phyloP scores from a whole-genome alignment of 2,329 filamentous ascomycete genomes.

The Exophiala mesophila region DNA sequence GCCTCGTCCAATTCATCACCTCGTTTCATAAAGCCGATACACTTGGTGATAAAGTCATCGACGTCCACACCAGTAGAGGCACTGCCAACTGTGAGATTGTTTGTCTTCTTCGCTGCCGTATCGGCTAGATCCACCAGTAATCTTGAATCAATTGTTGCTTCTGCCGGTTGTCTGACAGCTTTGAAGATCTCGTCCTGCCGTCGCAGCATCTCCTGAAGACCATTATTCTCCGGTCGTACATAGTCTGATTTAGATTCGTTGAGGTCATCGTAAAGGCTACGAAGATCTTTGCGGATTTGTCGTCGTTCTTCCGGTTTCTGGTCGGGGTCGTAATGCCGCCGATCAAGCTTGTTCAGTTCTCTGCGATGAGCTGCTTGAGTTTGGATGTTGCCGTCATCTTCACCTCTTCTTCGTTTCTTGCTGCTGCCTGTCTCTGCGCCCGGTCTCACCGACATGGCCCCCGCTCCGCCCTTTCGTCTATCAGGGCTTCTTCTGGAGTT shows the following conservation, averaged over 20 bases:
- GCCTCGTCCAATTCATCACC: constrained; percentile 45
- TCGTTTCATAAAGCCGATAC: constrained; percentile 77
- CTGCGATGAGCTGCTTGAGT: constrained; percentile 30
- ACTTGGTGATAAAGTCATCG: constrained; percentile 88
- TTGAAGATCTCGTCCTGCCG: constrained; percentile 61
- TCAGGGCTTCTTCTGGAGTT: constrained; percentile 25
- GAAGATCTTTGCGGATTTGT: constrained; percentile 62
- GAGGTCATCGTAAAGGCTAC: constrained; percentile 60
- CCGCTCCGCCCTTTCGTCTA: constrained; percentile 42
- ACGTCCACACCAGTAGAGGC: constrained; percentile 72
- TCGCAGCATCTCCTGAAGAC: constrained; percentile 61
- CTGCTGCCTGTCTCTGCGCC: constrained; percentile 27
- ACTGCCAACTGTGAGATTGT: constrained; percentile 68
- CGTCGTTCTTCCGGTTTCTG: constrained; percentile 72
- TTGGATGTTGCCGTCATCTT: constrained; percentile 29
- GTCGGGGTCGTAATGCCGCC: constrained; percentile 69
- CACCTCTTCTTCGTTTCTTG: constrained; percentile 44
- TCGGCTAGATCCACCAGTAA: constrained; percentile 77
- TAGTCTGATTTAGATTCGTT: constrained; percentile 63
- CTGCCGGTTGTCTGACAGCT: constrained; percentile 77
- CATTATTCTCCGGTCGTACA: constrained; percentile 59
- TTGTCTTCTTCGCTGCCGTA: constrained; percentile 70
- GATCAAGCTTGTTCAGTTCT: constrained; percentile 37
- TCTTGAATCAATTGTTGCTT: constrained; percentile 87
- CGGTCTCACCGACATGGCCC: constrained; percentile 7